phyloP scores from a whole-genome alignment of 495 filamentous ascomycete genomes.

The Penicillium simplicissimum region DNA sequence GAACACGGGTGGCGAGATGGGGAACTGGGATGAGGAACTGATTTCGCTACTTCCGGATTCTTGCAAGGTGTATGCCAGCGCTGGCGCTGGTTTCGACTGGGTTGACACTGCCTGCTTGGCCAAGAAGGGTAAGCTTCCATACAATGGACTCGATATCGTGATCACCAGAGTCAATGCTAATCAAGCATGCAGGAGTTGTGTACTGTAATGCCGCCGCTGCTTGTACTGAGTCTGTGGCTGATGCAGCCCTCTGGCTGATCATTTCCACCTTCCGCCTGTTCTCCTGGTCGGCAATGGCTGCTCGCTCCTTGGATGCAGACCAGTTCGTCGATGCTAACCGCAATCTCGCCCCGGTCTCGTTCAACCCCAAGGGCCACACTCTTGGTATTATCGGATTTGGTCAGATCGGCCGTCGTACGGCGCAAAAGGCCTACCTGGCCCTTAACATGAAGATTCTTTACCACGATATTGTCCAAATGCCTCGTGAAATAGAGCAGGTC shows the following conservation, averaged over 20 bases:
- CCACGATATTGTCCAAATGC: constrained; percentile 63
- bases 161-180: neutral
- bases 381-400: constrained; percentile 69
- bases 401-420: constrained; percentile 67
- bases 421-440: constrained; percentile 57
- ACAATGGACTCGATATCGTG: neutral
- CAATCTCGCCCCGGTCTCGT: constrained; percentile 53
- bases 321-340: constrained; percentile 58
- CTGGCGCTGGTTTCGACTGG: constrained; percentile 79
- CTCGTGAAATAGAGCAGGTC: constrained; percentile 26
- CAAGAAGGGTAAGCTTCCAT: constrained; percentile 55
- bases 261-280: constrained; percentile 66
- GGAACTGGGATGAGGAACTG: constrained; percentile 70
- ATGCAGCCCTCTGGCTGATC: constrained; percentile 62
- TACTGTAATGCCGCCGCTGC: constrained; percentile 72
- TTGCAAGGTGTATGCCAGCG: constrained; percentile 69
- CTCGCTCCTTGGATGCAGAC: constrained; percentile 27
- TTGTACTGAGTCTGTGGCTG: constrained; percentile 64
- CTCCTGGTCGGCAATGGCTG: constrained; percentile 58
- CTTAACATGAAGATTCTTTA: constrained; percentile 72
- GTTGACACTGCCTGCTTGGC: constrained; percentile 68
- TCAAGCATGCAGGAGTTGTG: constrained; percentile 52
- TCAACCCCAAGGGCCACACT: constrained; percentile 47
- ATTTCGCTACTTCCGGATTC: constrained; percentile 63
- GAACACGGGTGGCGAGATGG: constrained; percentile 80